Percentiles rank a stretch among this genome's conserved stretches.
These are phyloP conservation scores for Alternaria ethzedia DNA, from an alignment of 2,329 filamentous ascomycete species.

Conservation along the genomic window DNA sequence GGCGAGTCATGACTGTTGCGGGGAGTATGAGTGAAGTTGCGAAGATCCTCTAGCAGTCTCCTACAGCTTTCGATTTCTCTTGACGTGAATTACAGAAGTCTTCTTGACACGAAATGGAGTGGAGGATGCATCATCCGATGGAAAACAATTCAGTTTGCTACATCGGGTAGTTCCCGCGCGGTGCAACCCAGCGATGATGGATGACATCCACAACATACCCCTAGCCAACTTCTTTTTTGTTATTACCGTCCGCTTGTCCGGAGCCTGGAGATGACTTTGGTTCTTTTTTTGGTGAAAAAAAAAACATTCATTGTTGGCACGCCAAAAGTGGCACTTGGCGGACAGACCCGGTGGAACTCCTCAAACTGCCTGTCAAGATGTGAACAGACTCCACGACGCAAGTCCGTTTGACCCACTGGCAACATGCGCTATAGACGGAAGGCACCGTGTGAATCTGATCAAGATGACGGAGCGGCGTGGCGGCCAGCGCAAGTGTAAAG, in stretches of 20 bases:
- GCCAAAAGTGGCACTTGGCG: background rate
- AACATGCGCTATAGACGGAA: background rate
- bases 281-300: background rate
- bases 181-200: background rate
- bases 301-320: background rate
- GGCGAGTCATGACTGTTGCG: background rate
- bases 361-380: background rate
- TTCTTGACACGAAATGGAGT: background rate
- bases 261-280: background rate
- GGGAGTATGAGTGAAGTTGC: background rate
- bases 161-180: background rate
- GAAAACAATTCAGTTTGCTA: background rate
- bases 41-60: background rate
- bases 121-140: background rate
- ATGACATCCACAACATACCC: background rate
- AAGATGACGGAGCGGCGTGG: background rate
- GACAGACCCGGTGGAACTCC: background rate
- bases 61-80: background rate
- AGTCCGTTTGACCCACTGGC: background rate
- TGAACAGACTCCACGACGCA: background rate
- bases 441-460: background rate
- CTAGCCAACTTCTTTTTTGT: background rate
- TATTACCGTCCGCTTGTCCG: background rate
- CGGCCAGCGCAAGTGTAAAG: background rate
- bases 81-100: background rate